Evolutionary conservation across 2,329 filamentous ascomycete genomes (phyloP).

Genomic region (Calonectria crousiana): DNA sequence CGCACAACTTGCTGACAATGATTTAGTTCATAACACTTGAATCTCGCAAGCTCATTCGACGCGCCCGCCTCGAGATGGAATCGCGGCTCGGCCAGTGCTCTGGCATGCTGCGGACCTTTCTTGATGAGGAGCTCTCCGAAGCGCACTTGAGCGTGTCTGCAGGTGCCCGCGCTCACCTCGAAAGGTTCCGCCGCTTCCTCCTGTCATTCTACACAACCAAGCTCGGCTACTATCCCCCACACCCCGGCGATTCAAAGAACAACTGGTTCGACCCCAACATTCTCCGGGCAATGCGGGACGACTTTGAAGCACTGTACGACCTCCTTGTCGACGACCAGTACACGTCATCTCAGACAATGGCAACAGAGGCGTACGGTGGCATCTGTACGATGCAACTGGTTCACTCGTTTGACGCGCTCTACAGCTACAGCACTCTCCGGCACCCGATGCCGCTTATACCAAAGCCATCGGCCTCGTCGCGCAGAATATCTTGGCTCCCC

Average conservation of each 20-base stretch:
- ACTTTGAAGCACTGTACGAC: constrained; percentile 79
- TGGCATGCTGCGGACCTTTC: constrained; percentile 72
- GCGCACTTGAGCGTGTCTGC: constrained; percentile 73
- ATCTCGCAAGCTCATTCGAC: constrained; percentile 75
- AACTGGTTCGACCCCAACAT: constrained; percentile 68
- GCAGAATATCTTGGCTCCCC: constrained; percentile 57
- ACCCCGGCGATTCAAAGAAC: constrained; percentile 50
- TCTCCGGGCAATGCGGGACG: constrained; percentile 72
- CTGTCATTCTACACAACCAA: constrained; percentile 74
- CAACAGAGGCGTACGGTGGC: constrained; percentile 71
- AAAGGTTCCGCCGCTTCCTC: constrained; percentile 78
- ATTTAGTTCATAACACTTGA: constrained; percentile 60
- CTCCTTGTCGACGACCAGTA: constrained; percentile 75
- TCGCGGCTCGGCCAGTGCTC: constrained; percentile 69
- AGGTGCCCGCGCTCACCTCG: constrained; percentile 74
- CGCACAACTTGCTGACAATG: constrained; percentile 37
- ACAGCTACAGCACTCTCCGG: constrained; percentile 69
- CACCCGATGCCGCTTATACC: constrained; percentile 79
- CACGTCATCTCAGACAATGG: constrained; percentile 61
- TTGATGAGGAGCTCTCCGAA: constrained; percentile 78
- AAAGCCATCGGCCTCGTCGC: constrained; percentile 47
- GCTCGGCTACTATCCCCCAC: constrained; percentile 79
- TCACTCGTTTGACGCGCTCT: constrained; percentile 72
- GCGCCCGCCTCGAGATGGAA: constrained; percentile 74
- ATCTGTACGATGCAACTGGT: constrained; percentile 79